Conservation (phyloP, 768 basidiomycete species). For the Pleurotus sapidus region DNA sequence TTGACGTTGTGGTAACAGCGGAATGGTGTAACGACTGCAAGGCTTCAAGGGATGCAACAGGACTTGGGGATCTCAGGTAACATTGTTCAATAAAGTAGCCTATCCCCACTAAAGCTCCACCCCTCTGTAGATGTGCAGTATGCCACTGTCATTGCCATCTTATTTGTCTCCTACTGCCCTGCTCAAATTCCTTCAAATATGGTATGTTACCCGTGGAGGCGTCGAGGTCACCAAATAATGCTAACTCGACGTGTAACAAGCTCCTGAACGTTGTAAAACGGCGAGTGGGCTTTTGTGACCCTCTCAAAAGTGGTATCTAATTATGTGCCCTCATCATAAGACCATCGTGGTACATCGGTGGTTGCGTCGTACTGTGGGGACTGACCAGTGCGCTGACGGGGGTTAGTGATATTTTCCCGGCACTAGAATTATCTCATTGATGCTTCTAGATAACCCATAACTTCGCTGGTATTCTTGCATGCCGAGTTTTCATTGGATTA, state of each 20-base stretch:
- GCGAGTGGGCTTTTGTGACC: constrained; percentile 23
- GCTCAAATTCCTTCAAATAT: constrained; percentile 69
- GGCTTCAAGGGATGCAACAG: constrained; percentile 47
- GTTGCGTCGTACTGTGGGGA: constrained; percentile 62
- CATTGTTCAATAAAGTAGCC: background rate
- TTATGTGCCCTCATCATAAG: constrained; percentile 24
- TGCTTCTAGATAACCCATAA: constrained; percentile 40
- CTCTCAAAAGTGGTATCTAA: background rate
- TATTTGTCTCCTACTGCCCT: constrained; percentile 60
- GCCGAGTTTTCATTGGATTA: constrained; percentile 60
- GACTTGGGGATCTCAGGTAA: constrained; percentile 45
- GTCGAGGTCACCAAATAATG: background rate
- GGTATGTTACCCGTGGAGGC: constrained; percentile 27
- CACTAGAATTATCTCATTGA: background rate
- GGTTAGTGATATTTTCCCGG: constrained; percentile 26
- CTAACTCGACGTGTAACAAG: constrained; percentile 20
- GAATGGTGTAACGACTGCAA: constrained; percentile 47
- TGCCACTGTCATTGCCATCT: constrained; percentile 45
- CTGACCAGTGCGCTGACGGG: constrained; percentile 62
- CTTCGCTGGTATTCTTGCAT: constrained; percentile 52
- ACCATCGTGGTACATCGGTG: constrained; percentile 60
- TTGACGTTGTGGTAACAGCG: constrained; percentile 25
- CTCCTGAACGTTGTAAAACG: constrained; percentile 52
- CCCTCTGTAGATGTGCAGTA: constrained; percentile 37
- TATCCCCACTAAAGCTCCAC: too few relatives aligned